Evolutionary conservation across 352 stramenopile genomes (phyloP).

Genomic region (Thalassiosira hispida): DNA sequence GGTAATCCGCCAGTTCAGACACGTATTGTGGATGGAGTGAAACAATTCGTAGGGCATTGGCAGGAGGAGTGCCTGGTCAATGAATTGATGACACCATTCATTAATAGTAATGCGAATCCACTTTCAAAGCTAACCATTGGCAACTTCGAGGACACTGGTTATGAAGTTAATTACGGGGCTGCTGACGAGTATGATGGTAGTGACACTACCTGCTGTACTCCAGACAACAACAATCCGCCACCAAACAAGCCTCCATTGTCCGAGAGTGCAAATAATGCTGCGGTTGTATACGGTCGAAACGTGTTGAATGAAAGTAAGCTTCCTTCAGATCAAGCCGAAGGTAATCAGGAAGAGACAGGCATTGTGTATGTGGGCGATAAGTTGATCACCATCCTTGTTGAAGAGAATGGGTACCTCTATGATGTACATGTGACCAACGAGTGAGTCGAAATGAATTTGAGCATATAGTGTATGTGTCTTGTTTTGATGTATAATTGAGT

Average conservation of each 20-base stretch:
- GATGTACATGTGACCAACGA: not conserved
- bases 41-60: slow-evolving; percentile 21
- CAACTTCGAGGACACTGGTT: slow-evolving; percentile 39
- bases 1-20: not conserved
- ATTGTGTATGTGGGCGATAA: not conserved
- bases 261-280: not conserved
- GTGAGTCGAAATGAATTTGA: no score
- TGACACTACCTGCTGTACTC: not conserved
- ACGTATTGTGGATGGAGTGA: slow-evolving; percentile 3
- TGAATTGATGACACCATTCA: slow-evolving; percentile 31
- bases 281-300: not conserved
- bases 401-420: not conserved
- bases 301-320: not conserved
- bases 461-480: no score
- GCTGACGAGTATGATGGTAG: slow-evolving; percentile 22
- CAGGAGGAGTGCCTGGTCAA: slow-evolving; percentile 21
- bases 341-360: not conserved
- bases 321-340: not conserved
- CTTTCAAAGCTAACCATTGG: slow-evolving; percentile 35
- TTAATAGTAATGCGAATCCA: not conserved
- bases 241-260: not conserved
- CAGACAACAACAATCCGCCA: not conserved
- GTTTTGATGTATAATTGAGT: no score
- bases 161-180: slow-evolving; percentile 21
- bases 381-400: not conserved